Percentiles rank a stretch among this genome's conserved stretches.
phyloP scores from a whole-genome alignment of 176 grass and related monocot genomes.

The Aegilops longissima region DNA sequence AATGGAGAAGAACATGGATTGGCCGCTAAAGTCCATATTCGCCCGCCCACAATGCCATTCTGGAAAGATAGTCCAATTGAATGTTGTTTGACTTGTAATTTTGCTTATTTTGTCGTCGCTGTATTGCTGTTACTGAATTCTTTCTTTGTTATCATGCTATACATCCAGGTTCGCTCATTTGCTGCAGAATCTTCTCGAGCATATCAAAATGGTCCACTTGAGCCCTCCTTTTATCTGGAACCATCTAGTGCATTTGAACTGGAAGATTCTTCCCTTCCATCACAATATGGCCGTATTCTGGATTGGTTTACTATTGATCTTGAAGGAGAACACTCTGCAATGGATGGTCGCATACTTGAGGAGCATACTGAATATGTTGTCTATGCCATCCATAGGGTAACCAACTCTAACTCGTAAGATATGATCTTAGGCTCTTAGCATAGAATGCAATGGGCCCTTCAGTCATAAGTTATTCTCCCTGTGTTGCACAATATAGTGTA shows the following conservation, averaged over 20 bases:
- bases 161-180: slow-evolving; percentile 81
- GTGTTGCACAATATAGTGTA: background rate
- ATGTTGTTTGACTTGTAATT: slow-evolving; percentile 7
- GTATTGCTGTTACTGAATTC: slow-evolving; percentile 18
- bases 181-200: slow-evolving; percentile 87
- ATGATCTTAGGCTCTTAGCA: slow-evolving; percentile 18
- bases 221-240: slow-evolving; percentile 79
- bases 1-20: background rate
- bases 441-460: slow-evolving; percentile 1
- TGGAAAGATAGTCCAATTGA: background rate
- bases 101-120: slow-evolving; percentile 13
- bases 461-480: background rate
- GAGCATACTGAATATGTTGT: slow-evolving; percentile 98
- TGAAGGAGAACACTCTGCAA: slow-evolving; percentile 96
- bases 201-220: slow-evolving; percentile 85
- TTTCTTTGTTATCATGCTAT: slow-evolving; percentile 10
- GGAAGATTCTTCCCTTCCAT: slow-evolving; percentile 56
- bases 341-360: slow-evolving; percentile 94
- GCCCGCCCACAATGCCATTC: background rate
- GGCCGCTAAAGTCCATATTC: background rate
- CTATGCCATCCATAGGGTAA: slow-evolving; percentile 90
- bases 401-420: slow-evolving; percentile 22
- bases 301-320: slow-evolving; percentile 98
- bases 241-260: slow-evolving; percentile 52
- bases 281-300: slow-evolving; percentile 56